phyloP scores from a whole-genome alignment of 2,329 filamentous ascomycete species.

The Sclerotinia glacialis region DNA sequence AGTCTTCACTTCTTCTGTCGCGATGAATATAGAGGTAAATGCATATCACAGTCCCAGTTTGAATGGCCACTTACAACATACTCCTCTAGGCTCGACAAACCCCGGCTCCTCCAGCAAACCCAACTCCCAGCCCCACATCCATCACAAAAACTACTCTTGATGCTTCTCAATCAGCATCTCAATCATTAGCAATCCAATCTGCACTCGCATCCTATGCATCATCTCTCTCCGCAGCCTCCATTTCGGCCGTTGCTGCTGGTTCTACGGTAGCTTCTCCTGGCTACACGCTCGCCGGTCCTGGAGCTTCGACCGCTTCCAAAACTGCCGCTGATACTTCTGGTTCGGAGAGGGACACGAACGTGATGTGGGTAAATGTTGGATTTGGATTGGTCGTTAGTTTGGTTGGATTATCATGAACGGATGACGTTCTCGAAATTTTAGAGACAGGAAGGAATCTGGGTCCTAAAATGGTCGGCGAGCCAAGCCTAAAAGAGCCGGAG shows the following conservation, averaged over 20 bases:
- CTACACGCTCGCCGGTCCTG: not conserved
- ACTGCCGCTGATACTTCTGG: not conserved
- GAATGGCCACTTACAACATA: not conserved
- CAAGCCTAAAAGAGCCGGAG: not conserved
- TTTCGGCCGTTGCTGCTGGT: not conserved
- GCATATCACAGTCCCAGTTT: not conserved
- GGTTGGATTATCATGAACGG: not conserved
- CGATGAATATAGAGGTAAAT: not conserved
- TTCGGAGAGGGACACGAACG: not conserved
- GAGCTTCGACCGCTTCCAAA: constrained; percentile 1
- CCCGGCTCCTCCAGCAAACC: not conserved
- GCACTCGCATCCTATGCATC: not conserved
- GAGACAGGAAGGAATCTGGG: not conserved
- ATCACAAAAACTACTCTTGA: not conserved
- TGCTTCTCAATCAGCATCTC: not conserved
- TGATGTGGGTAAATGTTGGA: not conserved
- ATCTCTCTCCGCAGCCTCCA: not conserved
- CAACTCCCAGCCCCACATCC: not conserved
- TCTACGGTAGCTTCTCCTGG: not conserved
- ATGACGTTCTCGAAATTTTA: not conserved
- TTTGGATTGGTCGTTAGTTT: not conserved
- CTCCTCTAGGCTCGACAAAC: not conserved
- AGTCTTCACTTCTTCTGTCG: not conserved
- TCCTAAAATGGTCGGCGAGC: not conserved
- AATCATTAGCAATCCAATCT: not conserved